These are phyloP conservation scores for Talaromyces nanjingensis DNA, from an alignment of 495 filamentous ascomycete genomes.

Conservation along the genomic window DNA sequence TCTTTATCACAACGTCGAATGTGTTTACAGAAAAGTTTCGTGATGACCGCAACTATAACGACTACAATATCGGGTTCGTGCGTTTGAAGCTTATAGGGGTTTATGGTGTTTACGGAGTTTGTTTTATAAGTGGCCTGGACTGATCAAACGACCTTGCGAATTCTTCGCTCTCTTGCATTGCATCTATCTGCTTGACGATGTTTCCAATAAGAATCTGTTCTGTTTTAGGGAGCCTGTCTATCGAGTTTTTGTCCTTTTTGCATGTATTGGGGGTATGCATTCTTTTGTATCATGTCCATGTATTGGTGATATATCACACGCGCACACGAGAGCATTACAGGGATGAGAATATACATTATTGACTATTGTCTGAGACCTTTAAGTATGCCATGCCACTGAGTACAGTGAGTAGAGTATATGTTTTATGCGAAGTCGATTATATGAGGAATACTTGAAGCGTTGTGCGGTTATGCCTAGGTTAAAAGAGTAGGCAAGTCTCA, in stretches of 20 bases:
- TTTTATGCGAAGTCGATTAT: too few species aligned
- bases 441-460: too few species aligned
- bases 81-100: background rate
- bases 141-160: background rate
- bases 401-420: too few species aligned
- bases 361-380: background rate
- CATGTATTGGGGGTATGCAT: background rate
- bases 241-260: background rate
- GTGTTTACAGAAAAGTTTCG: background rate
- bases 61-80: background rate
- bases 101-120: background rate
- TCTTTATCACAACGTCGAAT: background rate
- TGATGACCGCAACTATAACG: conserved; percentile 2
- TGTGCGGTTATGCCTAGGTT: too few species aligned
- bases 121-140: background rate
- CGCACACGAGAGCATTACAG: background rate
- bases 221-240: background rate
- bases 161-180: background rate
- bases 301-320: conserved; percentile 1
- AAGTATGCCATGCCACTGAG: too few species aligned
- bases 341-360: background rate
- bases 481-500: too few species aligned
- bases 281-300: background rate
- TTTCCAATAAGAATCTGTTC: background rate
- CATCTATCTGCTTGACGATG: conserved; percentile 3